Evolutionary conservation across 495 filamentous ascomycete species (phyloP).

Genomic region (Extremus antarcticus): DNA sequence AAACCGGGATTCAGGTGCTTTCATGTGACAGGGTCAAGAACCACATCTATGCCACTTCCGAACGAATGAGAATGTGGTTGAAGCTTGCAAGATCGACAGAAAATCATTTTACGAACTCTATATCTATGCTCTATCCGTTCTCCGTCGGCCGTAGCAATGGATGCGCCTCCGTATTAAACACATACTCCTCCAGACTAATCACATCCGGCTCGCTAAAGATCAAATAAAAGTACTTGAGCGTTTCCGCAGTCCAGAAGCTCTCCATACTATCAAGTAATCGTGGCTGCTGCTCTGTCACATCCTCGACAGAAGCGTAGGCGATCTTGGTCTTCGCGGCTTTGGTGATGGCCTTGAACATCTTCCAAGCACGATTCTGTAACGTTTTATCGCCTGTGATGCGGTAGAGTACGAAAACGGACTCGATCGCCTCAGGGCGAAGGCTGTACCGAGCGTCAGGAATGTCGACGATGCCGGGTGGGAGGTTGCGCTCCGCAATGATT

Average conservation of each 20-base stretch:
- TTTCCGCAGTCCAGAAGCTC: slow-evolving; percentile 42
- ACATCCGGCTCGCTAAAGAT: slow-evolving; percentile 38
- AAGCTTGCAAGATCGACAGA: too few relatives aligned
- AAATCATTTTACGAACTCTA: too few relatives aligned
- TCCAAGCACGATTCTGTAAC: slow-evolving; percentile 59
- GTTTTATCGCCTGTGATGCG: slow-evolving; percentile 60
- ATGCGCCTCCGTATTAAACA: slow-evolving; percentile 47
- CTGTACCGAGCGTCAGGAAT: slow-evolving; percentile 43
- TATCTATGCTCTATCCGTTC: background rate
- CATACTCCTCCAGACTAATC: slow-evolving; percentile 43
- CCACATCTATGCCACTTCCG: too few relatives aligned
- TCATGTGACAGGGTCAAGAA: too few relatives aligned
- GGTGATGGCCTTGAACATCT: slow-evolving; percentile 57
- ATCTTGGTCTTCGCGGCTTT: slow-evolving; percentile 25
- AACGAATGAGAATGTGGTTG: too few relatives aligned
- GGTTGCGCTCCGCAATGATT: slow-evolving; percentile 11
- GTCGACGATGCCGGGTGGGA: slow-evolving; percentile 23
- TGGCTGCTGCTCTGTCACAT: slow-evolving; percentile 21
- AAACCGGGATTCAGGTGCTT: too few relatives aligned
- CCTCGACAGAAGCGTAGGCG: slow-evolving; percentile 28
- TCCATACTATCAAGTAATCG: slow-evolving; percentile 29
- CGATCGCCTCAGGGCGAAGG: slow-evolving; percentile 44
- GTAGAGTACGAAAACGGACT: slow-evolving; percentile 60
- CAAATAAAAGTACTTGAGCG: slow-evolving; percentile 45
- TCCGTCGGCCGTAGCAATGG: slow-evolving; percentile 35